A percentile compares a stretch with the other conserved stretches of the same genome.
Conservation (phyloP, 169 alveolate genomes). For the Theileria orientalis region DNA sequence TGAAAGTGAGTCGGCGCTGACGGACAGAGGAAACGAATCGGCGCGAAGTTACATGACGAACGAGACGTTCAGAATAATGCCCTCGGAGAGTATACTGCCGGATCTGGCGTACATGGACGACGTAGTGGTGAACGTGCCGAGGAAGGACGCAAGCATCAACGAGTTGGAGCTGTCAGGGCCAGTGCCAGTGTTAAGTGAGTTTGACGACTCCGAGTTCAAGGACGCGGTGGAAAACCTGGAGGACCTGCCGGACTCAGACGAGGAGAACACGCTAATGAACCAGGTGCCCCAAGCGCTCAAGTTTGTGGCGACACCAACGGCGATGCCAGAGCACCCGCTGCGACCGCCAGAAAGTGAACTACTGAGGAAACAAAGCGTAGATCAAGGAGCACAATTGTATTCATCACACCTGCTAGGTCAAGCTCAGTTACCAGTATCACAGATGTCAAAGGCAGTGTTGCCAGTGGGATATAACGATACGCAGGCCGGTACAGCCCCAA, state of each 20-base stretch:
- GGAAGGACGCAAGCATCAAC: neutral
- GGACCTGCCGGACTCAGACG: neutral
- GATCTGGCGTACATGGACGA: constrained; percentile 2
- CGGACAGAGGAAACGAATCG: neutral
- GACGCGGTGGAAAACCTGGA: constrained; percentile 24
- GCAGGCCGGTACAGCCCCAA: neutral
- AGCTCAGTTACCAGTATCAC: neutral
- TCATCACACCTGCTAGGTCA: too few species aligned
- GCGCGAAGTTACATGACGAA: too few species aligned
- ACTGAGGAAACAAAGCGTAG: too few species aligned
- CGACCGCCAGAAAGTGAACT: too few species aligned
- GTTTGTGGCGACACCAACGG: neutral
- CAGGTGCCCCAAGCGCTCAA: neutral
- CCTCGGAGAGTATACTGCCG: neutral
- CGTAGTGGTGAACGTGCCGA: neutral
- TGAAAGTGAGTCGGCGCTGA: neutral
- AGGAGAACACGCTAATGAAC: neutral
- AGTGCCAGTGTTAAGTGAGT: neutral
- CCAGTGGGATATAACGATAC: neutral
- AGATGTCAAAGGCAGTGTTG: neutral
- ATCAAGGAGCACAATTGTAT: too few species aligned
- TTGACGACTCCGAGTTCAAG: constrained; percentile 22
- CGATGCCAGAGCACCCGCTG: too few species aligned
- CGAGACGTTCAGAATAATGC: too few species aligned
- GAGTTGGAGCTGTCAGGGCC: constrained; percentile 18